These are phyloP conservation scores for Fraxinus pennsylvanica DNA, from an alignment of 257 asterid genomes.

Conservation along the genomic window DNA sequence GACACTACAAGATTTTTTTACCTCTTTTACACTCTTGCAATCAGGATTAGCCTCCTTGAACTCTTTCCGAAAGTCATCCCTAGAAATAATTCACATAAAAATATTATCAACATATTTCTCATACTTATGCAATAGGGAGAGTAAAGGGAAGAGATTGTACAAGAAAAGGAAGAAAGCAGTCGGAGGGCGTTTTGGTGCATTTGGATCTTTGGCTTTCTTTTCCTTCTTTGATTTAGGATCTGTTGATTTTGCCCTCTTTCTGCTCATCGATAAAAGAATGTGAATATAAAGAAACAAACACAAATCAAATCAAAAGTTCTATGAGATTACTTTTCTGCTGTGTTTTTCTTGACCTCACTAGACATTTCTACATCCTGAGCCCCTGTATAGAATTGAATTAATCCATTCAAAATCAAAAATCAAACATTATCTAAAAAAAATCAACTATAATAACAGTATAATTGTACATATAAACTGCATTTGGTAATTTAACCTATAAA, in stretches of 20 bases:
- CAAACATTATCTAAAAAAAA: neutral
- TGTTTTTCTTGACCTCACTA: slow-evolving; percentile 49
- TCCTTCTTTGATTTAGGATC: slow-evolving; percentile 50
- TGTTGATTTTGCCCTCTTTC: slow-evolving; percentile 47
- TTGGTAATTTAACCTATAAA: neutral
- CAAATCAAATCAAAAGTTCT: neutral
- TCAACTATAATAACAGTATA: neutral
- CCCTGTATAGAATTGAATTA: slow-evolving; percentile 35
- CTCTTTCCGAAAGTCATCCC: slow-evolving; percentile 73
- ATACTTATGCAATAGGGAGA: neutral
- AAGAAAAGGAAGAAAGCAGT: slow-evolving; percentile 87
- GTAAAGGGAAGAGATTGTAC: slow-evolving; percentile 28
- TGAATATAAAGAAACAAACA: neutral
- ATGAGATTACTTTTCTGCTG: slow-evolving; percentile 49
- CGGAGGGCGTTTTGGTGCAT: slow-evolving; percentile 66
- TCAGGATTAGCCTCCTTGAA: slow-evolving; percentile 79
- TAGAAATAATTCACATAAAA: slow-evolving; percentile 10
- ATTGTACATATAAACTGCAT: neutral
- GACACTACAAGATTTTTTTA: slow-evolving; percentile 15
- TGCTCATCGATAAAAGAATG: slow-evolving; percentile 14
- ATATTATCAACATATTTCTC: neutral
- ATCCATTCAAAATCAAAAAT: neutral
- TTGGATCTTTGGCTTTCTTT: slow-evolving; percentile 53
- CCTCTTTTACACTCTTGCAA: slow-evolving; percentile 56
- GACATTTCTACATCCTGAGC: slow-evolving; percentile 64